Conservation (phyloP, 371 early-diverging fungal species). For the Zancudomyces culisetae region DNA sequence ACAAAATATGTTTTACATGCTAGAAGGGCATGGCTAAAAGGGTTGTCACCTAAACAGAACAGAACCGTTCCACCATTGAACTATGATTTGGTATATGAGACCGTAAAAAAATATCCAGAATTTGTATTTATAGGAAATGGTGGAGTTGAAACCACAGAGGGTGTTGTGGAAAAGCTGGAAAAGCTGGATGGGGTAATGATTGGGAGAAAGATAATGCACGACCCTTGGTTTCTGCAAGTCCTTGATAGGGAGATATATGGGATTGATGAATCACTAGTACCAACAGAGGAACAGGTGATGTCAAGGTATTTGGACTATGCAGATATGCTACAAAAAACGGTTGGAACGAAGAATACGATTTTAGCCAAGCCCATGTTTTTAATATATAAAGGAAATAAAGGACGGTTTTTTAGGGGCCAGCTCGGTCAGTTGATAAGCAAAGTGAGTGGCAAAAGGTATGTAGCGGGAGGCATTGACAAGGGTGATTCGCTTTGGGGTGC, state of each 20-base stretch:
- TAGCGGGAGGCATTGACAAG: neutral
- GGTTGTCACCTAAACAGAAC: constrained; percentile 70
- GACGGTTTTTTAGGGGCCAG: neutral
- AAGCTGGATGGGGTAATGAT: constrained; percentile 53
- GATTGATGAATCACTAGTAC: neutral
- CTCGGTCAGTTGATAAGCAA: neutral
- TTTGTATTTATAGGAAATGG: constrained; percentile 61
- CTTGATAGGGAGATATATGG: constrained; percentile 2
- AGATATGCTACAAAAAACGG: neutral
- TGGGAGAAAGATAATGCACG: constrained; percentile 32
- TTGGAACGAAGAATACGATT: neutral
- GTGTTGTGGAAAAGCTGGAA: constrained; percentile 25
- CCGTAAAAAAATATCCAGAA: constrained; percentile 41
- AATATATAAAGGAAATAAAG: neutral
- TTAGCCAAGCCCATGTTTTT: neutral
- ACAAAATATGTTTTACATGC: constrained; percentile 65
- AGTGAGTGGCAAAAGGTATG: neutral
- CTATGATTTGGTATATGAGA: constrained; percentile 47
- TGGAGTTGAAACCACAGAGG: constrained; percentile 35
- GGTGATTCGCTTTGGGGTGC: neutral
- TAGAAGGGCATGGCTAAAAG: constrained; percentile 64
- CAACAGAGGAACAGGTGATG: neutral
- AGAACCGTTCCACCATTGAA: constrained; percentile 59
- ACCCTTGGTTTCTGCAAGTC: constrained; percentile 3
- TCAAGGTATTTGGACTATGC: neutral